Evolutionary conservation across 169 alveolate genomes (phyloP).

Genomic region (Neospora caninum): DNA sequence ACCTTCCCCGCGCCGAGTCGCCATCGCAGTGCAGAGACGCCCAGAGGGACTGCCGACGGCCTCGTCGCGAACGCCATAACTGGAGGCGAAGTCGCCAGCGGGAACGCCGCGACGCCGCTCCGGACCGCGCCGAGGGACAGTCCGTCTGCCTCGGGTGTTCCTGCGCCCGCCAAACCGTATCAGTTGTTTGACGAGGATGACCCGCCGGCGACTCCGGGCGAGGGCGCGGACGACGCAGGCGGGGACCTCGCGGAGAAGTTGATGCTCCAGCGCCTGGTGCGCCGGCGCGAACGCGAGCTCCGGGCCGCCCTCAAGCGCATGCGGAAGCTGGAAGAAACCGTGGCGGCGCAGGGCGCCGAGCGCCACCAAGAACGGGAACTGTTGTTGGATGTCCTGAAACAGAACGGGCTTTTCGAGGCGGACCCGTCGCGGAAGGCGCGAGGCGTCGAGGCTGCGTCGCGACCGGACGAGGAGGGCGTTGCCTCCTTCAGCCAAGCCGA

Average conservation of each 20-base stretch:
- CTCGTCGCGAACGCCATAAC: too few species aligned
- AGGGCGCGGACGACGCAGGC: not conserved
- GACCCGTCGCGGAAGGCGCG: not conserved
- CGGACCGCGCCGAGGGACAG: not conserved
- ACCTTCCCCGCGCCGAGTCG: not conserved
- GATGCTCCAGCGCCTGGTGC: not conserved
- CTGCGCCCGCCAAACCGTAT: not conserved
- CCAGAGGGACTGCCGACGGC: too few species aligned
- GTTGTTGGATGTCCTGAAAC: not conserved
- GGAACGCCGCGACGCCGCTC: not conserved
- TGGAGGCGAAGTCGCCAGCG: too few species aligned
- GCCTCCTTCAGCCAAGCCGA: not conserved
- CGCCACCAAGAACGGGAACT: slow-evolving; percentile 9
- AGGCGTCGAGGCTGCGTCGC: not conserved
- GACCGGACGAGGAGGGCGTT: not conserved
- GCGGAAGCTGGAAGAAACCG: not conserved
- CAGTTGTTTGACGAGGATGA: not conserved
- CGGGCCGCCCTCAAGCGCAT: not conserved
- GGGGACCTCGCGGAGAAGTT: not conserved
- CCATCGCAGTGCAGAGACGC: too few species aligned
- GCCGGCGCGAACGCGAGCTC: slow-evolving; percentile 16
- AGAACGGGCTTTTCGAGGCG: not conserved
- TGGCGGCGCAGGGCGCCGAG: not conserved
- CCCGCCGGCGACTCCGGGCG: not conserved
- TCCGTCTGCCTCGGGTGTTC: not conserved